Evolutionary conservation across 345 rosid genomes (phyloP), one percentile per base, ranked within the genome.

Genomic region (Aegle marmelos): DNA sequence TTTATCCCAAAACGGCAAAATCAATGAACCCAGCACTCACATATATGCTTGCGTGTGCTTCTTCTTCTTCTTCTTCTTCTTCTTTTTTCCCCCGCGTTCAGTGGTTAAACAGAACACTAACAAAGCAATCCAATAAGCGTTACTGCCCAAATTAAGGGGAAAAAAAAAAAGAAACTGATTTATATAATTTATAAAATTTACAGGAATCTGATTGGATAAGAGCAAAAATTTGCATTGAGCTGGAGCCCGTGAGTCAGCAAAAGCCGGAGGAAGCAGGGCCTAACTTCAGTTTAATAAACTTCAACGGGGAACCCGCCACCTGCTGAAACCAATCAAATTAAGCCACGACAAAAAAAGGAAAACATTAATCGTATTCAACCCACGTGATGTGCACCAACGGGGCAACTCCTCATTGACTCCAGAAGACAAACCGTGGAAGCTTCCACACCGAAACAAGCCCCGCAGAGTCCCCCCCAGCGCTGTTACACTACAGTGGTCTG

Each of bases 301-400:
- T 62, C 5, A 53, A 5, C 6, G 41, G 41, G 79, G 73, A 13
- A 21, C 7, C 28, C 37, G n/a, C 56, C 67, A 77, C 30, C 75
- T 33, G 22, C 70, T 63, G 0, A 1, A 3, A 13, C 79, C 79
- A 70, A 79, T 66, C 24, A 39, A 30, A 0, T 10, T 22, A 2
- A 36, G 71, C 81, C 83, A 82, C 78, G 16, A 66, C 64, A 41
- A 0, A n/a, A 28, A 5, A 14, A 2, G 9, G 28, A 57, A 31
- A 45, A 3, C 50, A n/a, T 21, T 25, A n/a, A 36, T 39, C 74
- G 64, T 13, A 41, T 60, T 57, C 14, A 57, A 19, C 4, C 27
- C 62, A 57, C 33, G 28, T 39, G 48, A 64, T 31, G 50, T 31
- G 7, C 1, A 4, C 1, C 7, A 9, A 72, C 80, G 82, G 64